phyloP scores from a whole-genome alignment of 129 eudicot species.

The Flaveria robusta region DNA sequence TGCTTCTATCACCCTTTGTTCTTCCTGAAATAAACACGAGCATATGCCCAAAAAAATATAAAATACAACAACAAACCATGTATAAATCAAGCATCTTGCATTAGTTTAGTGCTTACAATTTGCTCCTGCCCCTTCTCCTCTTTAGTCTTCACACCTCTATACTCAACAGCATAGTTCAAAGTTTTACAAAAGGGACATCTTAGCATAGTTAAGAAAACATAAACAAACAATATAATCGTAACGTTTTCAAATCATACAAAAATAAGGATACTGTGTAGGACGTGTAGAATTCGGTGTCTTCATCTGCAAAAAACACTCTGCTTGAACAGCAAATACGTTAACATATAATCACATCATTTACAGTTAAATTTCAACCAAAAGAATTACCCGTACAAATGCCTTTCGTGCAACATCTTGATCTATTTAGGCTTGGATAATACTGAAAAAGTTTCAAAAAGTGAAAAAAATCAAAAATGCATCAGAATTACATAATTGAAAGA shows the following conservation, averaged over 20 bases:
- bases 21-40: slow-evolving; percentile 55
- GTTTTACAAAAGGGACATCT: slow-evolving; percentile 99
- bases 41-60: not conserved
- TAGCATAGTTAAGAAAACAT: slow-evolving; percentile 44
- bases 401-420: slow-evolving; percentile 94
- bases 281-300: slow-evolving; percentile 94
- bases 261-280: slow-evolving; percentile 92
- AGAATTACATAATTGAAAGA: slow-evolving; percentile 22
- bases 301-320: slow-evolving; percentile 99
- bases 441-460: slow-evolving; percentile 31
- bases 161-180: slow-evolving; percentile 91
- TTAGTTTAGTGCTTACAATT: slow-evolving; percentile 54
- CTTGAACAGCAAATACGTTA: slow-evolving; percentile 10
- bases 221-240: not conserved
- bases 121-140: slow-evolving; percentile 95
- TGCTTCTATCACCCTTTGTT: slow-evolving; percentile 97
- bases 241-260: not conserved
- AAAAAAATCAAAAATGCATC: slow-evolving; percentile 8
- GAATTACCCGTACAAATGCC: slow-evolving; percentile 93
- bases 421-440: slow-evolving; percentile 96
- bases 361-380: not conserved
- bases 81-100: not conserved
- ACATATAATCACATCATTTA: not conserved
- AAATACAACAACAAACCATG: not conserved
- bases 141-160: slow-evolving; percentile 89